phyloP scores from a whole-genome alignment of 2,329 filamentous ascomycete species.

The Phaeosphaeriaceae sp. region DNA sequence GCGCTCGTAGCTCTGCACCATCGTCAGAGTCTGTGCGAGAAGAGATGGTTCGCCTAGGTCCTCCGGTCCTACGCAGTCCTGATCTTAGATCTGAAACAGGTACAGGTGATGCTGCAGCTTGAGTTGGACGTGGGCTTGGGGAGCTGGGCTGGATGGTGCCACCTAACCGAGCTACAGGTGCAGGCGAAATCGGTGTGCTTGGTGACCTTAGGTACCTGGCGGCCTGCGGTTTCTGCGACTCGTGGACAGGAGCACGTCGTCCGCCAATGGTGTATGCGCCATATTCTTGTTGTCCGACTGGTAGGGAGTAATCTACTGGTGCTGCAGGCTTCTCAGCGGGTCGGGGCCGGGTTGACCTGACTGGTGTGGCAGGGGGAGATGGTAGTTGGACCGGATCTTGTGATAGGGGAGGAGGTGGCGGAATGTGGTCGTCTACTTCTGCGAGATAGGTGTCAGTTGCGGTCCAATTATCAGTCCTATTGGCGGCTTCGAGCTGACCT shows the following conservation, averaged over 20 bases:
- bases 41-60: slow-evolving; percentile 7
- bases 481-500: slow-evolving; percentile 2
- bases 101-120: slow-evolving; percentile 5
- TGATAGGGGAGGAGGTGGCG: slow-evolving; percentile 10
- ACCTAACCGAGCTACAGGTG: slow-evolving; percentile 24
- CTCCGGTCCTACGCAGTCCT: slow-evolving; percentile 2
- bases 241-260: slow-evolving; percentile 29
- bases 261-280: slow-evolving; percentile 29
- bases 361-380: slow-evolving; percentile 5
- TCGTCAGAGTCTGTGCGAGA: slow-evolving; percentile 6
- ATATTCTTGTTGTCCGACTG: slow-evolving; percentile 24
- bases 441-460: neutral
- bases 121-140: slow-evolving; percentile 14
- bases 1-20: slow-evolving; percentile 13
- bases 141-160: slow-evolving; percentile 14
- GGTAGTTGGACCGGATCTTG: slow-evolving; percentile 3
- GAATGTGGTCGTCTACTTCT: neutral
- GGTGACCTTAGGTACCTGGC: slow-evolving; percentile 9
- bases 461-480: neutral
- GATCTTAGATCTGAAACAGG: slow-evolving; percentile 5
- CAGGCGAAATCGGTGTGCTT: slow-evolving; percentile 11
- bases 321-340: slow-evolving; percentile 12
- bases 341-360: slow-evolving; percentile 8
- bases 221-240: slow-evolving; percentile 26
- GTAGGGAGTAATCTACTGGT: slow-evolving; percentile 23